Conservation (phyloP, 345 rosid species). For the Carallia pectinifolia region DNA sequence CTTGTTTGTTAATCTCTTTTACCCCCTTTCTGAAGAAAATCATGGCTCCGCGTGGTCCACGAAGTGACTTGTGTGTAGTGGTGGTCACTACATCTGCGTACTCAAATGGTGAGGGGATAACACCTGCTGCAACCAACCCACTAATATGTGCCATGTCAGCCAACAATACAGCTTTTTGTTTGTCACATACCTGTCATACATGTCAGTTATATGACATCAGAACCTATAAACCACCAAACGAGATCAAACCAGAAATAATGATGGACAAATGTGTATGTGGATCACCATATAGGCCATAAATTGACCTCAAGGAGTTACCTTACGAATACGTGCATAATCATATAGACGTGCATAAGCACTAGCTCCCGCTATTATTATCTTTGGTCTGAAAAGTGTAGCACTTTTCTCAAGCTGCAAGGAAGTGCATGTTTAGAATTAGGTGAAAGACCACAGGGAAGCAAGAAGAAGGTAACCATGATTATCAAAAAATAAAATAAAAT, state of each 20-base stretch:
- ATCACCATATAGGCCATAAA: not conserved
- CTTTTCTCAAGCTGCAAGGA: conserved; percentile 84
- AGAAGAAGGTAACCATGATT: conserved; percentile 6
- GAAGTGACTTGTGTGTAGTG: conserved; percentile 98
- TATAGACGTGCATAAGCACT: conserved; percentile 94
- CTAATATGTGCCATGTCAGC: conserved; percentile 99
- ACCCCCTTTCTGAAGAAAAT: conserved; percentile 94
- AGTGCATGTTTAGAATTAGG: not conserved
- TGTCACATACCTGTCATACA: conserved; percentile 78
- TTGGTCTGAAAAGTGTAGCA: conserved; percentile 91
- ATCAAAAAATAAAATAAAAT: too few relatives aligned
- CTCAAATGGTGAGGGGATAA: conserved; percentile 97
- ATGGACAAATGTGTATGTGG: not conserved
- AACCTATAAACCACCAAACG: conserved; percentile 9
- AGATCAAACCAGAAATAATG: conserved; percentile 4
- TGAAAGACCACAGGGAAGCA: not conserved
- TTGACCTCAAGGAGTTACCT: conserved; percentile 44
- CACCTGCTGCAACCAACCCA: conserved; percentile 94
- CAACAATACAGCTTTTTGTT: conserved; percentile 84
- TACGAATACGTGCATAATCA: conserved; percentile 87
- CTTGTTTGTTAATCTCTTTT: conserved; percentile 91
- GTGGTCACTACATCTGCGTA: conserved; percentile 97
- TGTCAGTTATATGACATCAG: conserved; percentile 5
- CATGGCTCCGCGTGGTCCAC: conserved; percentile 99
- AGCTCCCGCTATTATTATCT: conserved; percentile 95